Percentiles rank a stretch among this genome's conserved stretches.
These are phyloP conservation scores for Ophiorrhiza pumila DNA, from an alignment of 257 asterid species.

Conservation along the genomic window DNA sequence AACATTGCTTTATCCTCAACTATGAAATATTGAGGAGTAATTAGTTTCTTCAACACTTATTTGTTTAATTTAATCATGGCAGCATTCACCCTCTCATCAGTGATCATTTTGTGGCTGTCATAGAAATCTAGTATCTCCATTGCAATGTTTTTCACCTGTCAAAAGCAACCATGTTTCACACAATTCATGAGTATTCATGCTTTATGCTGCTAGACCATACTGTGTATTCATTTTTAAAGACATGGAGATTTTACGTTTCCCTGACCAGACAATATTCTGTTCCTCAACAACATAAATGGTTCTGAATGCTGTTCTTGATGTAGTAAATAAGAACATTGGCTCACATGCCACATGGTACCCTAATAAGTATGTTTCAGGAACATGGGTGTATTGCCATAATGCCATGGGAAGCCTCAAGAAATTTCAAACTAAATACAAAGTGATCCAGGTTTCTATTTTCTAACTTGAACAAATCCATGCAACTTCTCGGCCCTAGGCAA, in stretches of 20 bases:
- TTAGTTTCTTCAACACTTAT: constrained; percentile 17
- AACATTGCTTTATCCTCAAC: background rate
- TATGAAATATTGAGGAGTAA: background rate
- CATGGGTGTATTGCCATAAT: background rate
- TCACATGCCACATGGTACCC: background rate
- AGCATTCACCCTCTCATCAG: constrained; percentile 63
- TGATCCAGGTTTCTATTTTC: background rate
- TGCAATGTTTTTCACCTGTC: constrained; percentile 89
- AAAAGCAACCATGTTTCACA: constrained; percentile 8
- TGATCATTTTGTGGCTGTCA: constrained; percentile 65
- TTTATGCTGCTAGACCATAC: constrained; percentile 1
- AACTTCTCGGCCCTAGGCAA: too few relatives aligned
- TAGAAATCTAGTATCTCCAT: constrained; percentile 91
- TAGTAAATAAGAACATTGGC: background rate
- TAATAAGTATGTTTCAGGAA: too few relatives aligned
- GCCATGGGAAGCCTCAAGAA: background rate
- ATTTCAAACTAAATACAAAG: background rate
- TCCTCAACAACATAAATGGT: background rate
- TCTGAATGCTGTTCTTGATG: background rate
- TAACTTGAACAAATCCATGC: too few relatives aligned
- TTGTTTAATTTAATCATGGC: constrained; percentile 72
- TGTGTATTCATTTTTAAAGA: background rate
- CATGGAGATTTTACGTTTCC: background rate
- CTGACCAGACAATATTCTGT: background rate
- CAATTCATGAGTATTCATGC: background rate